Conservation (phyloP, 495 filamentous ascomycete species). For the Hyaloscypha variabilis region DNA sequence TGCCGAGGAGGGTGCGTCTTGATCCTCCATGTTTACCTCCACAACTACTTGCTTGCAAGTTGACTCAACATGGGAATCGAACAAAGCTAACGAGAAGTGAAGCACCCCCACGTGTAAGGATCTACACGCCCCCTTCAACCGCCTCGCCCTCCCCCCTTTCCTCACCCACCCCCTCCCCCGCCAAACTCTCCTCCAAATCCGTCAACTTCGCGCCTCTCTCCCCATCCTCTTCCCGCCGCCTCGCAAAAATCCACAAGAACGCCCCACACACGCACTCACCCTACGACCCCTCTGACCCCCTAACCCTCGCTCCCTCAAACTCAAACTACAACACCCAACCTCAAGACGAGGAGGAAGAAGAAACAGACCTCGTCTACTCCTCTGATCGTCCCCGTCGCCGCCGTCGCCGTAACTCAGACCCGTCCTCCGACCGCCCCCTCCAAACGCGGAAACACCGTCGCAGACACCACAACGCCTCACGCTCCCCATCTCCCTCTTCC, state of each 20-base stretch:
- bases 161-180: conserved; percentile 3
- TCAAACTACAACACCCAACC: conserved; percentile 46
- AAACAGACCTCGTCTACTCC: neutral
- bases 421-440: conserved; percentile 27
- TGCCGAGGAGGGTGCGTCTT: conserved; percentile 32
- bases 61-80: too few species aligned
- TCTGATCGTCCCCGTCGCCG: conserved; percentile 10
- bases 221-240: conserved; percentile 28
- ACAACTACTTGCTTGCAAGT: conserved; percentile 1
- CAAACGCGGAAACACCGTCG: conserved; percentile 20
- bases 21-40: conserved; percentile 4
- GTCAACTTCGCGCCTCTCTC: conserved; percentile 34
- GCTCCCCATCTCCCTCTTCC: conserved; percentile 21
- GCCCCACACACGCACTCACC: conserved; percentile 31
- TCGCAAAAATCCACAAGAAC: conserved; percentile 14
- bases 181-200: conserved; percentile 23
- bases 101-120: conserved; percentile 20
- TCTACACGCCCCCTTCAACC: conserved; percentile 14
- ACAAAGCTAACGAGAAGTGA: neutral
- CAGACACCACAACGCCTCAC: conserved; percentile 11
- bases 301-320: conserved; percentile 39
- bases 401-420: conserved; percentile 27
- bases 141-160: conserved; percentile 7
- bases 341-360: conserved; percentile 23
- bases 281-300: conserved; percentile 53